phyloP scores from a whole-genome alignment of 129 eudicot genomes.

The sunflower (Helianthus annuus) region DNA sequence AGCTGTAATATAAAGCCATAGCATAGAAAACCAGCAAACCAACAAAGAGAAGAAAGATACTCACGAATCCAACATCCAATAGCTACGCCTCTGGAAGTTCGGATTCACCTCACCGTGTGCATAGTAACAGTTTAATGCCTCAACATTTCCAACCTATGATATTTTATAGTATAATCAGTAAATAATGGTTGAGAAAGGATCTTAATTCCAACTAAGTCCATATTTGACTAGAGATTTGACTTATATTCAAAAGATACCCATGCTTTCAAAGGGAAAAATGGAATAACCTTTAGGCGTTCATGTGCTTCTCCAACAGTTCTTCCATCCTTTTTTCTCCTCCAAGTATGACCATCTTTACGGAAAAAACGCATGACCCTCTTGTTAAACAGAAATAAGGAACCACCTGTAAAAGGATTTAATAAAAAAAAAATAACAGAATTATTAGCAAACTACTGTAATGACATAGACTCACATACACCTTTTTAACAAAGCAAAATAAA shows the following conservation, averaged over 20 bases:
- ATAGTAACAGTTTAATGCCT: constrained; percentile 93
- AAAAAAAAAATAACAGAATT: constrained; percentile 14
- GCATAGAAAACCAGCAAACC: constrained; percentile 1
- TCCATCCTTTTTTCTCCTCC: constrained; percentile 95
- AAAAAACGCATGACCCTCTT: constrained; percentile 84
- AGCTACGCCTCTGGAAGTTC: constrained; percentile 92
- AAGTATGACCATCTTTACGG: constrained; percentile 91
- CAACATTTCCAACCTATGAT: constrained; percentile 85
- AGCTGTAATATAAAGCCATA: neutral
- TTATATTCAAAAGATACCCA: neutral
- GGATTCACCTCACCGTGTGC: constrained; percentile 87
- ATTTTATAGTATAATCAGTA: no score
- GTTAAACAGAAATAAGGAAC: constrained; percentile 88
- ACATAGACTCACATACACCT: neutral
- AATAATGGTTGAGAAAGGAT: neutral
- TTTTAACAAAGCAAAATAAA: constrained; percentile 9
- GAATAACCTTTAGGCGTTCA: constrained; percentile 74
- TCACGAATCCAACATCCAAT: constrained; percentile 98
- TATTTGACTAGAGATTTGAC: neutral
- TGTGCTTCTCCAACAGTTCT: constrained; percentile 96
- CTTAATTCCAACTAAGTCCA: constrained; percentile 12
- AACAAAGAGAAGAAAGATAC: constrained; percentile 35
- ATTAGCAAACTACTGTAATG: neutral
- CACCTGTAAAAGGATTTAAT: constrained; percentile 53
- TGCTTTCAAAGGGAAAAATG: no score